These are phyloP conservation scores for Teratosphaeria epicoccoides DNA, from an alignment of 2,329 filamentous ascomycete species.

Conservation along the genomic window DNA sequence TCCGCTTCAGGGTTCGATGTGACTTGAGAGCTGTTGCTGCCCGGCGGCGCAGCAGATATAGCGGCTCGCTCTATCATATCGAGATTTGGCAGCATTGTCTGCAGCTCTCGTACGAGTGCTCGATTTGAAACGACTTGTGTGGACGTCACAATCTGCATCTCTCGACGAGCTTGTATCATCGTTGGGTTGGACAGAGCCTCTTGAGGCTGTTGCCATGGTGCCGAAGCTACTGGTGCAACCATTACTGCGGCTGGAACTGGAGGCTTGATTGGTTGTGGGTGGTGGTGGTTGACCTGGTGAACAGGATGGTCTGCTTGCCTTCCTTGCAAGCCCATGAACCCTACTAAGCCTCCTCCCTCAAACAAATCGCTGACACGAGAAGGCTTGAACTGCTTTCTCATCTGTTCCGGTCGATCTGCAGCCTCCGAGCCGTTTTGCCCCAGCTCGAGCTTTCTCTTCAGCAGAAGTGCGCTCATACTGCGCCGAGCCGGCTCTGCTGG, in stretches of 20 bases:
- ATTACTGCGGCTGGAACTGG: slow-evolving; percentile 7
- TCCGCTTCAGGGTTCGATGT: slow-evolving; percentile 49
- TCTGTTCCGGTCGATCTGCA: neutral
- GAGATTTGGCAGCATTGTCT: slow-evolving; percentile 38
- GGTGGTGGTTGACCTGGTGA: neutral
- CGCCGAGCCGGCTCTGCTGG: neutral
- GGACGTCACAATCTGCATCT: slow-evolving; percentile 43
- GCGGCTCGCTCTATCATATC: slow-evolving; percentile 51
- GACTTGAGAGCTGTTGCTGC: neutral
- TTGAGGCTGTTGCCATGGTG: neutral
- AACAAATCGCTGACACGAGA: slow-evolving; percentile 2
- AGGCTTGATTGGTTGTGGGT: neutral
- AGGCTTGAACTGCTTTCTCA: neutral
- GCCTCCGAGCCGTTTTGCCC: slow-evolving; percentile 3
- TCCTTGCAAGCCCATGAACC: slow-evolving; percentile 10
- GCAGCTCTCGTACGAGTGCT: slow-evolving; percentile 40
- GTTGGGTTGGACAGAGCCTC: slow-evolving; percentile 4
- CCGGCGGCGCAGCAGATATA: slow-evolving; percentile 13
- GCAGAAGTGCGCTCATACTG: slow-evolving; percentile 30
- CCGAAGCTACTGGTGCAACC: slow-evolving; percentile 2
- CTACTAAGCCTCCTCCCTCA: slow-evolving; percentile 2
- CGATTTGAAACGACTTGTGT: slow-evolving; percentile 36
- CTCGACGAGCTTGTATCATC: slow-evolving; percentile 5
- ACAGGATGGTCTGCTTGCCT: neutral
- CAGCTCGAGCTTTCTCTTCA: slow-evolving; percentile 30